These are phyloP conservation scores for Ophiocordyceps australis DNA, from an alignment of 2,329 filamentous ascomycete genomes.

Conservation along the genomic window DNA sequence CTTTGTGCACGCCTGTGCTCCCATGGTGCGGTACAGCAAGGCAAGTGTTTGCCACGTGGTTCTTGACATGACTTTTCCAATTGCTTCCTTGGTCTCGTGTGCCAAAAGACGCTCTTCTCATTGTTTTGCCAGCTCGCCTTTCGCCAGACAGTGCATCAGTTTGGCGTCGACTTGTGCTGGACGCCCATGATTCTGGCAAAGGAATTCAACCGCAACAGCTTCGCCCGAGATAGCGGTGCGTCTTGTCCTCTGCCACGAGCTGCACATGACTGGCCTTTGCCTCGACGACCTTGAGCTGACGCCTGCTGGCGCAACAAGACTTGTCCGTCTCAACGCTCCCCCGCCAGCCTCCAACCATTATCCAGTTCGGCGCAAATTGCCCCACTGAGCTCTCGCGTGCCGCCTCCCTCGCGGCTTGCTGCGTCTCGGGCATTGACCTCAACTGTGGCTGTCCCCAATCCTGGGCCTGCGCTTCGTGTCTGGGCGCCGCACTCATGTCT, in stretches of 20 bases:
- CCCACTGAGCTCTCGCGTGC: slow-evolving; percentile 44
- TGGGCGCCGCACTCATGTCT: slow-evolving; percentile 54
- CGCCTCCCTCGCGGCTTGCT: slow-evolving; percentile 41
- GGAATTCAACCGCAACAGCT: slow-evolving; percentile 43
- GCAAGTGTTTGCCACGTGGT: slow-evolving; percentile 8
- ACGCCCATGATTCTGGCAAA: slow-evolving; percentile 57
- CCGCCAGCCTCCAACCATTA: slow-evolving; percentile 39
- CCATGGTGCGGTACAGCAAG: slow-evolving; percentile 53
- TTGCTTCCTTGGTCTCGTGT: no score
- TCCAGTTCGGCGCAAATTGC: slow-evolving; percentile 48
- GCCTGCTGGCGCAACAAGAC: no score
- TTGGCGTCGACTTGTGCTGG: slow-evolving; percentile 49
- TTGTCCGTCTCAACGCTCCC: slow-evolving; percentile 38
- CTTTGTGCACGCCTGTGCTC: slow-evolving; percentile 40
- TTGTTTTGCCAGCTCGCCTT: slow-evolving; percentile 53
- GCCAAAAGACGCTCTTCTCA: slow-evolving; percentile 5
- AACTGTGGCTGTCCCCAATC: slow-evolving; percentile 60
- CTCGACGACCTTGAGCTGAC: neutral
- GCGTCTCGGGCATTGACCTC: slow-evolving; percentile 45
- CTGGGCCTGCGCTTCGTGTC: slow-evolving; percentile 50
- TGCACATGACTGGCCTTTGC: no score
- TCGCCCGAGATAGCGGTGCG: slow-evolving; percentile 41
- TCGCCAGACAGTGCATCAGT: slow-evolving; percentile 45
- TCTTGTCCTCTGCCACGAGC: no score
- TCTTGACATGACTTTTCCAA: no score